Base-by-base conservation (phyloP, 2,329 filamentous ascomycete genomes). In the Phialophora tarda region DNA sequence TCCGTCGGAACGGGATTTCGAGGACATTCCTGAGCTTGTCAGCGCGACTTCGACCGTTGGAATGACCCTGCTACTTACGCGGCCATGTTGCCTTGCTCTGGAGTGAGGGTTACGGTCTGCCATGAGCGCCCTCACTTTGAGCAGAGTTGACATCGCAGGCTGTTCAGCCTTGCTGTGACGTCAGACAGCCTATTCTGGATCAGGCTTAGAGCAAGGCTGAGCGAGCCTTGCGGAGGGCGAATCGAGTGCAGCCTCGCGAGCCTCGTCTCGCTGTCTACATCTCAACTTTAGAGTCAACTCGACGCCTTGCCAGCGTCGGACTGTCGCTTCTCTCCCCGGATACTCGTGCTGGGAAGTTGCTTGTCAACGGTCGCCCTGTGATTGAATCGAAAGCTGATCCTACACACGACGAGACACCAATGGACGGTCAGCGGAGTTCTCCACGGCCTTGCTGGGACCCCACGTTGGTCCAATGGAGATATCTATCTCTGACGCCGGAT, bases 1-100 rank as follows among this genome's bases (percentile, higher is more conserved):
- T 94, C 76, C 89, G 91, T 73, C 94, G 92, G 80, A 98, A 98
- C 8, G 94, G 93, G 69, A 97, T 84, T 76, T 89, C 88, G 63
- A 96, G 85, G 64, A 83, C 80, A 68, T 82, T 82, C 60, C 80
- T 82, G 62, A 32, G 21, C 58, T 44, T 44, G 64, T 68, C 51
- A 69, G 64, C 30, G 41, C 54, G 24, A 10, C 0, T 32, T 2
- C 24, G 11, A 62, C 30, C 7, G 3, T 26, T 6, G 11, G 14
- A 10, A 58, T 17, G 6, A n/a, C 11, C 8, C 23, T 24, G 12
- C 5, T 41, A 69, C 69, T 66, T 65, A 70, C 65, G 67, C 64
- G 28, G 69, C 67, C 69, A 71, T 71, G 23, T n/a, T 62, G 60
- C 26, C 21, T 50, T 54, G 21, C 21, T 26, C 23, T 21, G 32